phyloP scores from a whole-genome alignment of 805 yeast genomes.

The Starmerella floris region DNA sequence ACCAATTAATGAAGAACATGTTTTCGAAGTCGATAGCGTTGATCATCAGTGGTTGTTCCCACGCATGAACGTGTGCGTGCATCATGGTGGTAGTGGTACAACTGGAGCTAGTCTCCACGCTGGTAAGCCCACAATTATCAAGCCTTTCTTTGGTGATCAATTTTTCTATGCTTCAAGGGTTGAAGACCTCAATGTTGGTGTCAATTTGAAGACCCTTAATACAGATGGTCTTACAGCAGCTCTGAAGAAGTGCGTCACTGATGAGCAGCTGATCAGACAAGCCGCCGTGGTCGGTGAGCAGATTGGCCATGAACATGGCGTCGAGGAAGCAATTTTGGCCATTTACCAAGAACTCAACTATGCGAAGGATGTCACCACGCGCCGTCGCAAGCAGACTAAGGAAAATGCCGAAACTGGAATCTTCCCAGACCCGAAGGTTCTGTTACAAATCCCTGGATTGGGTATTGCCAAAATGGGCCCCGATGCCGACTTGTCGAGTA shows the following conservation, averaged over 20 bases:
- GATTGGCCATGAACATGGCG: slow-evolving; percentile 70
- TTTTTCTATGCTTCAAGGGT: slow-evolving; percentile 79
- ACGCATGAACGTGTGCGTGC: slow-evolving; percentile 82
- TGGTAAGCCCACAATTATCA: slow-evolving; percentile 79
- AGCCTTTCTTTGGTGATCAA: slow-evolving; percentile 95
- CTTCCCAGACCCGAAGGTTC: slow-evolving; percentile 1
- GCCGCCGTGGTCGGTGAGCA: slow-evolving; percentile 51
- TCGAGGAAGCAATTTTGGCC: slow-evolving; percentile 54
- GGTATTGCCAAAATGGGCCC: neutral
- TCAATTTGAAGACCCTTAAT: slow-evolving; percentile 56
- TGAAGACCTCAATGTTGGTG: slow-evolving; percentile 79
- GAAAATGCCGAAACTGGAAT: slow-evolving; percentile 6
- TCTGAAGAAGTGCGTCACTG: slow-evolving; percentile 50
- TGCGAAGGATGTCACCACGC: slow-evolving; percentile 25
- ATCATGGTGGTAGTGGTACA: slow-evolving; percentile 95
- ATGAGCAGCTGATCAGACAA: slow-evolving; percentile 50
- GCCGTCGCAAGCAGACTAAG: slow-evolving; percentile 10
- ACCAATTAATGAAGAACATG: slow-evolving; percentile 29
- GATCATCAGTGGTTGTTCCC: slow-evolving; percentile 96
- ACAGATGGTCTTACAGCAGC: slow-evolving; percentile 52
- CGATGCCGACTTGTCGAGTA: neutral
- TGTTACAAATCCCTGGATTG: neutral
- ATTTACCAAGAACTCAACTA: slow-evolving; percentile 74
- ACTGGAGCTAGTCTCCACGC: slow-evolving; percentile 82
- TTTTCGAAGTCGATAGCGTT: slow-evolving; percentile 55